Conservation (phyloP, 352 stramenopile genomes). For the Globisporangium middletonii region DNA sequence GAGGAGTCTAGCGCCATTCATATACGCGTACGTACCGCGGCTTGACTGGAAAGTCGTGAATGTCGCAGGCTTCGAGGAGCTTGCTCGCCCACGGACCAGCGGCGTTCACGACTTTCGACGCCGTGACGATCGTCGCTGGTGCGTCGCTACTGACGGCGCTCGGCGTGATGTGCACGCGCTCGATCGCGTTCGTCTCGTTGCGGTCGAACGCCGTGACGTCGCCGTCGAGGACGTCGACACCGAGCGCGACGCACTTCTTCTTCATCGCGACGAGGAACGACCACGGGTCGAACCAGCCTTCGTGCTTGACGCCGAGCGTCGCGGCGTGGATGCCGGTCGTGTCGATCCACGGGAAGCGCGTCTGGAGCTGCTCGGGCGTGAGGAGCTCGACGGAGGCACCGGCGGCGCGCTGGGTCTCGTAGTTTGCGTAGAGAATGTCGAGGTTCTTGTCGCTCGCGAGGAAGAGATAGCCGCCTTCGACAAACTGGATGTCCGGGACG, state of each 20-base stretch:
- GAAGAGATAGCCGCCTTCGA: conserved; percentile 80
- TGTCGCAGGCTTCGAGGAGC: conserved; percentile 55
- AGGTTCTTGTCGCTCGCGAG: conserved; percentile 61
- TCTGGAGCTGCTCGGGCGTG: conserved; percentile 38
- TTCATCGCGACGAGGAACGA: conserved; percentile 72
- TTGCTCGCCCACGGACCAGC: conserved; percentile 68
- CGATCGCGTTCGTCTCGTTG: conserved; percentile 42
- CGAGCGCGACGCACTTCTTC: conserved; percentile 58
- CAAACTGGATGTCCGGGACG: conserved; percentile 66
- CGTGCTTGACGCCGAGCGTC: conserved; percentile 58
- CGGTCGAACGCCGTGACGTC: conserved; percentile 66
- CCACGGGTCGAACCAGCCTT: conserved; percentile 86
- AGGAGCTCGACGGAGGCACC: conserved; percentile 53
- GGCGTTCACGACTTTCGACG: conserved; percentile 73
- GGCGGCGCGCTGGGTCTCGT: conserved; percentile 25
- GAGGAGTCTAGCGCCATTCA: not conserved
- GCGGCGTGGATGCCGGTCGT: conserved; percentile 51
- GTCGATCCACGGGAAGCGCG: conserved; percentile 75
- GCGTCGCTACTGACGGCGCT: conserved; percentile 16
- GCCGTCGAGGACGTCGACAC: conserved; percentile 67
- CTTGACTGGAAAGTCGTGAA: conserved; percentile 69
- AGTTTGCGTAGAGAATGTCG: conserved; percentile 54
- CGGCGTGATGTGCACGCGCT: conserved; percentile 50
- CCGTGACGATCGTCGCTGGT: conserved; percentile 20
- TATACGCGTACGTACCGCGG: conserved; percentile 24